Evolutionary conservation across 257 asterid genomes (phyloP).

Genomic region (Solanum habrochaites): DNA sequence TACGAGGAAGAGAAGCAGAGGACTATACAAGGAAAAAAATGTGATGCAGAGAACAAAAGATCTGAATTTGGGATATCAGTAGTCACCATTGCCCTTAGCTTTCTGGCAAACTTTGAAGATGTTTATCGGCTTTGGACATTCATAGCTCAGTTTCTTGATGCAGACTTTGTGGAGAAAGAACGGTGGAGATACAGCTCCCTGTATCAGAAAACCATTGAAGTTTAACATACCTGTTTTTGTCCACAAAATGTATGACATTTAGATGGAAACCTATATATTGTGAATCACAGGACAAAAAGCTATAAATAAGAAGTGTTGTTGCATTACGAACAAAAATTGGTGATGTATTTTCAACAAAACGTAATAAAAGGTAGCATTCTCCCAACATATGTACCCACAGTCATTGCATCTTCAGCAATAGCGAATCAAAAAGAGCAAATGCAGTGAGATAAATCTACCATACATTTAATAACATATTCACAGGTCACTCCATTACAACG

Average conservation of each 20-base stretch:
- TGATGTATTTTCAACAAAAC: background rate
- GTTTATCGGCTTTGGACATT: conserved; percentile 76
- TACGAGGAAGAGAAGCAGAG: conserved; percentile 32
- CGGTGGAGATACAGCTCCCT: conserved; percentile 87
- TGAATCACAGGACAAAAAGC: background rate
- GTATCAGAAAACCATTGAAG: conserved; percentile 67
- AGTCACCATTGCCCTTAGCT: conserved; percentile 63
- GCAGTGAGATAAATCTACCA: background rate
- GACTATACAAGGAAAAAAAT: conserved; percentile 15
- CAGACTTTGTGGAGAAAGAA: conserved; percentile 92
- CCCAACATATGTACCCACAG: background rate
- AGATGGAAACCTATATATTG: background rate
- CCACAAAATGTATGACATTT: background rate
- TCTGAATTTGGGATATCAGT: conserved; percentile 27
- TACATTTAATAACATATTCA: background rate
- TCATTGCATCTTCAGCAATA: background rate
- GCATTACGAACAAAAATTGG: background rate
- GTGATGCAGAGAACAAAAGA: conserved; percentile 8
- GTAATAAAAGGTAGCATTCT: background rate
- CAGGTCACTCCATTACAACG: background rate
- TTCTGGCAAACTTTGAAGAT: conserved; percentile 76
- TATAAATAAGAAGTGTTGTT: background rate
- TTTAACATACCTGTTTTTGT: conserved; percentile 9
- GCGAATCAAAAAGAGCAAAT: background rate
- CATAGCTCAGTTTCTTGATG: conserved; percentile 76